Percentiles rank a stretch among this genome's conserved stretches.
Evolutionary conservation across 208 protist species (phyloP).

Genomic region (Tritrichomonas foetus): DNA sequence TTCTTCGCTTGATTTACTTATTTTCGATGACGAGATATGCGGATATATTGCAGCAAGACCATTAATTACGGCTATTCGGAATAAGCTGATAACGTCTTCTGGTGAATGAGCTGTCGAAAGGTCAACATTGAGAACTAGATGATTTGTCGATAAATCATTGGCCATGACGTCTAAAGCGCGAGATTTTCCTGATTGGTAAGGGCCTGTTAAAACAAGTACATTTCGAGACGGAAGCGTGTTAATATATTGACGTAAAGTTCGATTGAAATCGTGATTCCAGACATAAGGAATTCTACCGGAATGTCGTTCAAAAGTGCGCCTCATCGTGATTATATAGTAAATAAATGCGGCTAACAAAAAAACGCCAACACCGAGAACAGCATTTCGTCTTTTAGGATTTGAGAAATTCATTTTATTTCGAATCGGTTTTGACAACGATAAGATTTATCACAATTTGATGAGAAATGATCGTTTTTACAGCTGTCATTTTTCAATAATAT

Average conservation of each 20-base stretch:
- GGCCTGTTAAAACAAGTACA: background rate
- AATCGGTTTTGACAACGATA: too few relatives aligned
- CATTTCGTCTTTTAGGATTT: too few relatives aligned
- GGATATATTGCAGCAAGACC: background rate
- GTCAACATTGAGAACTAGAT: background rate
- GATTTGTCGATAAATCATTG: background rate
- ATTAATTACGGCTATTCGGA: background rate
- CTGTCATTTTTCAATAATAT: too few relatives aligned
- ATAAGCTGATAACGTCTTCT: background rate
- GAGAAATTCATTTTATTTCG: too few relatives aligned
- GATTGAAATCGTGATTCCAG: conserved; percentile 15
- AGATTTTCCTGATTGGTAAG: conserved; percentile 18
- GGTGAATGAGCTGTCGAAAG: background rate
- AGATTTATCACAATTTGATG: too few relatives aligned
- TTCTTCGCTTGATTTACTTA: background rate
- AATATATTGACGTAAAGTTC: background rate
- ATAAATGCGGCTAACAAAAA: background rate
- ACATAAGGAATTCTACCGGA: background rate
- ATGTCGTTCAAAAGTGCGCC: background rate
- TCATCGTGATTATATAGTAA: background rate
- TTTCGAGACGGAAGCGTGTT: background rate
- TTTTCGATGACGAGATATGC: background rate
- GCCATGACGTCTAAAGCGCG: background rate
- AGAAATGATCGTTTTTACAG: too few relatives aligned
- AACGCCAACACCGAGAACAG: too few relatives aligned